Conservation (phyloP, 345 rosid species). For the Eucalyptus pauciflora region DNA sequence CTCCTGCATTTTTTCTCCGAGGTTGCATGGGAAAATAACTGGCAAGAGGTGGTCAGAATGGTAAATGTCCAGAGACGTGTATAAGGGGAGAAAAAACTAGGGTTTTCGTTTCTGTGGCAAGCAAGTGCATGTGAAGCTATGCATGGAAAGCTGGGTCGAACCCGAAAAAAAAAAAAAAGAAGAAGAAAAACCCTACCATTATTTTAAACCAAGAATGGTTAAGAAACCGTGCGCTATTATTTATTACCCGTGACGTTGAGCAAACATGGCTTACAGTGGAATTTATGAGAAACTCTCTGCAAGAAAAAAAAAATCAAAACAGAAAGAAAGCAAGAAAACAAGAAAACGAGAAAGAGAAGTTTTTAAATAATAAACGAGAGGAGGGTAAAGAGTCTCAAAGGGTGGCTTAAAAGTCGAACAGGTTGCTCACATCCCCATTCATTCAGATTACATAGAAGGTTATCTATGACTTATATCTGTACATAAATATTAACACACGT, state of each 20-base stretch:
- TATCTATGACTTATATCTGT: background rate
- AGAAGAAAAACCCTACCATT: background rate
- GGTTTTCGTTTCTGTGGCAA: conserved; percentile 10
- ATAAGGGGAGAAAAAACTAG: conserved; percentile 3
- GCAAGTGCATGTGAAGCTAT: conserved; percentile 55
- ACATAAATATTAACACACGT: background rate
- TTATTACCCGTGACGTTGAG: conserved; percentile 31
- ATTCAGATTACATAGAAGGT: background rate
- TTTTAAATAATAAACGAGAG: conserved; percentile 7
- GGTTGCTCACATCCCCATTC: background rate
- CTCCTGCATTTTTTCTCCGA: background rate
- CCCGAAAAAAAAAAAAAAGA: background rate
- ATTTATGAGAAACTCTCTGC: background rate
- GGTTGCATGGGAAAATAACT: conserved; percentile 6
- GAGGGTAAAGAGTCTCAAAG: conserved; percentile 7
- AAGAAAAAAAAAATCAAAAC: background rate
- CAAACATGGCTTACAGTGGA: conserved; percentile 53
- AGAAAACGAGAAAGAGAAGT: background rate
- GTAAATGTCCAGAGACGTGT: conserved; percentile 9
- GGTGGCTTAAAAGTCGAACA: conserved; percentile 37
- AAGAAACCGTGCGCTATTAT: conserved; percentile 35
- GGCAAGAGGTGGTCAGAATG: conserved; percentile 21
- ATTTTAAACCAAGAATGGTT: conserved; percentile 20
- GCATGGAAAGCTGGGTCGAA: conserved; percentile 63
- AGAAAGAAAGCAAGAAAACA: background rate